Evolutionary conservation across 1,139 yeast species (phyloP), one percentile per base, ranked within the genome.

Genomic region (Sugiyamaella grinbergsii): DNA sequence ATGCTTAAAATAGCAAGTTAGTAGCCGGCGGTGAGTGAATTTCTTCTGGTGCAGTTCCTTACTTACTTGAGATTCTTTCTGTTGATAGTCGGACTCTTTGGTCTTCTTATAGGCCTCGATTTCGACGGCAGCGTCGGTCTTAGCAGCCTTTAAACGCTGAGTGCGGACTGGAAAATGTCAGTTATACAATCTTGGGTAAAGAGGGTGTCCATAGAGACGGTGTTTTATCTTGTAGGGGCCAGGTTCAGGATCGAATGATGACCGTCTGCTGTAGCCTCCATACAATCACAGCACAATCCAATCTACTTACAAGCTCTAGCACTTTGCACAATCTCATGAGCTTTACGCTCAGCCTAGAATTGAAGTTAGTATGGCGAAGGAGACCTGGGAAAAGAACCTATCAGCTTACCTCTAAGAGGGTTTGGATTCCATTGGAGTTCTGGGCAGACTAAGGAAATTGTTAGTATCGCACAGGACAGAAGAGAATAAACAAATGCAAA

Each of bases 301-400:
- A 22, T 24, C 6, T 11, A 73, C 78, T 51, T 71, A 75, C 79
- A 83, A 62, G 81, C 77, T 75, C 96, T 86, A 32, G 98, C 96
- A 67, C 85, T 85, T 62, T 90, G 81, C 58, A 93, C 98, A 59
- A 91, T 87, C 64, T 85, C 94, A 61, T 95, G 97, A 19, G 98
- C 98, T 65, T 89, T 94, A 73, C 87, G 89, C 75, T 93, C 98
- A 53, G 98, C 95, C 76, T 43, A 26, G 15, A 1, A 43, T n/a
- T 11, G 22, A 8, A n/a, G 46, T 42, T 42, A 42, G 46, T 23
- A 22, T 8, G 20, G 13, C 5, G 33, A n/a, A 7, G 13, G 13
- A 33, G 20, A 13, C 7, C 10, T 11, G 19, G 5, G 15, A 40
- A 7, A 16, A 11, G 16, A 3, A 18, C 11, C 28, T 22, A 38